Evolutionary conservation across 2,329 filamentous ascomycete species (phyloP), one percentile per base, ranked within the genome.

Genomic region (Pseudocercospora cruenta): DNA sequence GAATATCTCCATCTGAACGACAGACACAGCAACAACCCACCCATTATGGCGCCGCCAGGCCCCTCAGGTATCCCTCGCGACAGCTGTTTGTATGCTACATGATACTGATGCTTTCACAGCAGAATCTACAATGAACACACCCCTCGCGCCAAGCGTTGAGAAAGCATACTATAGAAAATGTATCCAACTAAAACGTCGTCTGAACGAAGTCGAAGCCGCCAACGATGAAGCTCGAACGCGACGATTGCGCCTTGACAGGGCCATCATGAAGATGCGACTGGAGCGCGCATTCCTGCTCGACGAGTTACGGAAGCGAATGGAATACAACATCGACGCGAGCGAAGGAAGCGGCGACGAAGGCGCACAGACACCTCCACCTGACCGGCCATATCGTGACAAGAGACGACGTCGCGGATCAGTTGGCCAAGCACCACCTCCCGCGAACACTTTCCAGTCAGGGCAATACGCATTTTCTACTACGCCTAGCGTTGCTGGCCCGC

Each of bases 141-240:
- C 83, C 12, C 86, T 89, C 64, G 93, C 94, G 21, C 94, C 95
- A 16, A 96, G 93, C 16, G 93, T 98, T 69, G 94, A 99, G 80
- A 91, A 94, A 78, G 94, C 94, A 59, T 99, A 98, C 81, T 93
- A 95, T 75, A 88, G 92, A 70, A 98, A 99, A 87, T 98, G 94
- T 80, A 93, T 97, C 77, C 91, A 96, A 74, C 87, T 99, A 22
- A 96, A 96, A 82, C 91, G 92, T 74, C 91, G 95, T 67, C 92
- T 95, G 70, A 91, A 90, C 78, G 94, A 97, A 78, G 92, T 98
- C 73, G 94, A 98, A 78, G 89, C 93, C 67, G 90, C 93, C 76
- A 97, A 97, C 78, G 93, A 97, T 74, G 87, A 91, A 64, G 90
- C 92, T 55, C 88, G 92, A 62, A 83, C 92, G 61, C 91, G 93